phyloP scores from a whole-genome alignment of 306 rosid genomes.

The Dalbergia cultrata region DNA sequence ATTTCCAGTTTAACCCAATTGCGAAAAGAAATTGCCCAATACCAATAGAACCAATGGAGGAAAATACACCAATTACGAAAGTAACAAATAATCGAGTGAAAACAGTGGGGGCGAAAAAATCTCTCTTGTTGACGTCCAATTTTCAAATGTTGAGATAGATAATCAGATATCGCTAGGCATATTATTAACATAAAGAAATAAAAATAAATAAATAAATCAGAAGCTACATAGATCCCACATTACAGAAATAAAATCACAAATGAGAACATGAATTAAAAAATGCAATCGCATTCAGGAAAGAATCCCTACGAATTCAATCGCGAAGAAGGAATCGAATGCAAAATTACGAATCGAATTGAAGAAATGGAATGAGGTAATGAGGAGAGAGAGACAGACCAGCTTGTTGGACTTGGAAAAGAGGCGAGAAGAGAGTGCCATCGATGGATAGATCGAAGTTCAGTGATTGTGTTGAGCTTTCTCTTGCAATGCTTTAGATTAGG shows the following conservation, averaged over 20 bases:
- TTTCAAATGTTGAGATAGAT: not conserved
- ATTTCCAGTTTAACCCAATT: not conserved
- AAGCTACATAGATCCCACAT: slow-evolving; percentile 30
- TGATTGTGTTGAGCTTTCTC: slow-evolving; percentile 40
- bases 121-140: not conserved
- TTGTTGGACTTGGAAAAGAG: slow-evolving; percentile 74
- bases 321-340: not conserved
- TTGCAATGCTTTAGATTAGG: slow-evolving; percentile 30
- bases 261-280: not conserved
- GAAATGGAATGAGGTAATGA: not conserved
- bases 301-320: not conserved
- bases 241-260: not conserved
- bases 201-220: not conserved
- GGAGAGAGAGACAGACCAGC: slow-evolving; percentile 50
- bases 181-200: not conserved
- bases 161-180: not conserved
- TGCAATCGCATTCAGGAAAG: not conserved
- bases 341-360: not conserved
- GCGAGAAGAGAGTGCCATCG: slow-evolving; percentile 80
- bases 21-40: slow-evolving; percentile 23
- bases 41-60: not conserved
- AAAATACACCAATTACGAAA: not conserved
- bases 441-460: slow-evolving; percentile 30
- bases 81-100: not conserved
- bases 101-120: not conserved